A percentile compares a stretch with the other conserved stretches of the same genome.
phyloP scores from a whole-genome alignment of 1,284 basidiomycete genomes.

The Neotropicomus parvogracilis region DNA sequence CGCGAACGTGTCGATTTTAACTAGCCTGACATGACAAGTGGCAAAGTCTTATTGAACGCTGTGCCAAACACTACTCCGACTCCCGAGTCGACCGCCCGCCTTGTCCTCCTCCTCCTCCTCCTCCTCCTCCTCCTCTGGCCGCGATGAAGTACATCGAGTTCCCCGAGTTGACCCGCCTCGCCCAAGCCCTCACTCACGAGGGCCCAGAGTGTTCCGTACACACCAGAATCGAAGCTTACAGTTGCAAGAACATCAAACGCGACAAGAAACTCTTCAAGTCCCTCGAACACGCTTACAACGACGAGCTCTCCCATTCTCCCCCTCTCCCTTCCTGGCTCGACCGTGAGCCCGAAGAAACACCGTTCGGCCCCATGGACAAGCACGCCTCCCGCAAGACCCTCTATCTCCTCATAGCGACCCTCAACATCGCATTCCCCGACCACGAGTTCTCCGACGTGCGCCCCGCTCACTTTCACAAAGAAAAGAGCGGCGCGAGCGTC shows the following conservation, averaged over 20 bases:
- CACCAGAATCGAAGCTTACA: slow-evolving; percentile 95
- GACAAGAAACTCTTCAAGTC: slow-evolving; percentile 96
- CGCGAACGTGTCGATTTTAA: no score
- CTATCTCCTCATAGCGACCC: slow-evolving; percentile 91
- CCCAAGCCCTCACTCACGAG: slow-evolving; percentile 79
- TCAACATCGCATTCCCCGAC: slow-evolving; percentile 97
- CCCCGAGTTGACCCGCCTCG: slow-evolving; percentile 75
- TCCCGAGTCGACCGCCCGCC: background rate
- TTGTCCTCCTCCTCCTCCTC: no score
- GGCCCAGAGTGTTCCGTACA: slow-evolving; percentile 88
- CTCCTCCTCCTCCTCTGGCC: no score
- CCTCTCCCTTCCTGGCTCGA: slow-evolving; percentile 70
- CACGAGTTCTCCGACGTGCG: slow-evolving; percentile 94
- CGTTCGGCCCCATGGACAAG: slow-evolving; percentile 74
- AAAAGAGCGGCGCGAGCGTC: slow-evolving; percentile 73
- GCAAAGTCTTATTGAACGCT: no score
- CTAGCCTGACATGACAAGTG: no score
- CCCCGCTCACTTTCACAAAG: slow-evolving; percentile 86
- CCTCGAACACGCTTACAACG: slow-evolving; percentile 83
- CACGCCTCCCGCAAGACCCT: slow-evolving; percentile 82
- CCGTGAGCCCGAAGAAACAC: slow-evolving; percentile 67
- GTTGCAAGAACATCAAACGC: slow-evolving; percentile 94
- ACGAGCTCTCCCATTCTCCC: slow-evolving; percentile 69
- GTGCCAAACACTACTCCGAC: no score
- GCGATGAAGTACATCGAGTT: slow-evolving; percentile 90